Percentiles rank a stretch among this genome's conserved stretches.
Evolutionary conservation across 1,284 basidiomycete species (phyloP).

Genomic region (Trichosporon inkin): DNA sequence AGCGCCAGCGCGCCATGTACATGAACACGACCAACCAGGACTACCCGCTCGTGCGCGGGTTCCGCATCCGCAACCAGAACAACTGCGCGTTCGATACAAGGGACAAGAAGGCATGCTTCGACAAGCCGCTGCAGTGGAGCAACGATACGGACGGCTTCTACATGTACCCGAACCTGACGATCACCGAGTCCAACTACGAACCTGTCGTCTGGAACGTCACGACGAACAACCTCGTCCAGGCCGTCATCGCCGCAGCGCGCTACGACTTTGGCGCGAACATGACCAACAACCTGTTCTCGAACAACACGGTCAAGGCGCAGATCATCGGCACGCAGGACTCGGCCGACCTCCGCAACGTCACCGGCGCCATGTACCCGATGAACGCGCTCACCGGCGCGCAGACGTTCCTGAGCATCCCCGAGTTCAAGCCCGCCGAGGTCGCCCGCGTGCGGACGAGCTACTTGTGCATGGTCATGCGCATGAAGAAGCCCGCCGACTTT

Average conservation of each 20-base stretch:
- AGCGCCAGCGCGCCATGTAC: conserved; percentile 19
- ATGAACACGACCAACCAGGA: conserved; percentile 3
- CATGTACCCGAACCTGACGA: conserved; percentile 21
- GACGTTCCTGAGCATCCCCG: conserved; percentile 12
- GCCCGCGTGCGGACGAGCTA: conserved; percentile 21
- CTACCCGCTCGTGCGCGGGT: conserved; percentile 13
- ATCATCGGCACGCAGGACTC: conserved; percentile 11
- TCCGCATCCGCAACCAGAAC: conserved; percentile 16
- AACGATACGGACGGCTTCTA: conserved; percentile 19
- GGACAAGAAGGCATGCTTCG: conserved; percentile 16
- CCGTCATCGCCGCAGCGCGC: conserved; percentile 21
- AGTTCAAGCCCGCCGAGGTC: conserved; percentile 12
- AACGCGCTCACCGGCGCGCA: conserved; percentile 15
- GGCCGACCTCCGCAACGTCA: conserved; percentile 12
- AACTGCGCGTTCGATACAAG: conserved; percentile 20
- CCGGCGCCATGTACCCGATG: conserved; percentile 9
- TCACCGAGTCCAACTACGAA: background rate
- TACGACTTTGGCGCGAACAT: conserved; percentile 25
- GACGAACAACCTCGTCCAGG: conserved; percentile 20
- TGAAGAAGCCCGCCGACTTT: conserved; percentile 21
- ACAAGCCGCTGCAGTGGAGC: conserved; percentile 8
- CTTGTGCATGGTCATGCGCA: conserved; percentile 18
- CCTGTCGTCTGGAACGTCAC: conserved; percentile 14
- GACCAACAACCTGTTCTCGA: conserved; percentile 22
- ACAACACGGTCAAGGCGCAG: conserved; percentile 9